Evolutionary conservation across 2,329 filamentous ascomycete species (phyloP), one percentile per base, ranked within the genome.

Genomic region (Exophiala aquamarina): DNA sequence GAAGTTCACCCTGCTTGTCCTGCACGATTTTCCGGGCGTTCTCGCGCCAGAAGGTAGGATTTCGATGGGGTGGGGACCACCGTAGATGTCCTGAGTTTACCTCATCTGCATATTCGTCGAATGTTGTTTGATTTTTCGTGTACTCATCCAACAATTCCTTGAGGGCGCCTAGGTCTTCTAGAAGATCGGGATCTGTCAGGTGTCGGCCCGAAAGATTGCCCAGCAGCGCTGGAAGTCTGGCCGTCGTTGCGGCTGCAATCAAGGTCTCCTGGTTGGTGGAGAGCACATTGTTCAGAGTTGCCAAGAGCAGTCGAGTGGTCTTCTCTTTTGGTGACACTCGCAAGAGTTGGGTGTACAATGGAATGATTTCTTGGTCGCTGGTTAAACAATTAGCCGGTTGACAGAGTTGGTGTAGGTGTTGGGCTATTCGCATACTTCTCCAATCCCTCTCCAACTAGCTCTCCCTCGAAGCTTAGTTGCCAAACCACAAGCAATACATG

Each of bases 291-390:
- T 86, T 81, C 32, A 98, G 79, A 6, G 92, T 96, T 8, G 90
- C 90, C 35, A 97, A 78, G 36, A 96, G 81, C 44, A 98, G 79
- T 21, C 93, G 84, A 1, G 92, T 97, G 1, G 92, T 97, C 77
- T 98, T 98, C 67, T 97, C 93, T 69, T 98, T 98, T 35, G 92
- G 91, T 2, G 93, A 97, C 33, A 95, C 76, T 44, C 90, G 86
- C 45, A 98, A 77, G 29, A 98, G 83, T 57, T 94, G 87, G n/a
- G 88, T 90, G 68, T 95, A 96, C 35, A 97, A 81, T 37, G 90
- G 79, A 54, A 97, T 79, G 58, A 97, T 86, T 63, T 97, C 91
- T 70, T 95, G 89, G 69, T 96, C 91, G 59, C 91, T 95, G 56
- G 29, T 36, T 50, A 33, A 60, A 57, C 14, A 42, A 50, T 58